phyloP scores from a whole-genome alignment of 139 green algal genomes.

The Chlorella sp. region DNA sequence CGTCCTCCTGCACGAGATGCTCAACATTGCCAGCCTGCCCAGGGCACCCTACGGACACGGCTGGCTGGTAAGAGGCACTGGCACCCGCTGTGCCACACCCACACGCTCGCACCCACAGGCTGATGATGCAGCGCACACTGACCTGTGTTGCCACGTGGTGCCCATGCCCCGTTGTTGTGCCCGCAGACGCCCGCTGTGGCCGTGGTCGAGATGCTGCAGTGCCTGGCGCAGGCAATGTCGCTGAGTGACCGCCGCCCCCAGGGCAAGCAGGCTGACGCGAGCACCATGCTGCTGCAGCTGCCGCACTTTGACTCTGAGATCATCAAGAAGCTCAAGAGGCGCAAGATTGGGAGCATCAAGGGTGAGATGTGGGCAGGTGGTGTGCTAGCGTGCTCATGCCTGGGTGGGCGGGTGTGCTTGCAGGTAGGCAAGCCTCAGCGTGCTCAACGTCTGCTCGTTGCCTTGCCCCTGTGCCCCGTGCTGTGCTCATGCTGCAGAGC shows the following conservation, averaged over 20 bases:
- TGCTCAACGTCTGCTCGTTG: not conserved
- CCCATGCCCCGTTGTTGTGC: too few species aligned
- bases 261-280: conserved; percentile 15
- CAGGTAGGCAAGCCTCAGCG: not conserved
- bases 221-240: conserved; percentile 58
- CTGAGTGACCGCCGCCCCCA: conserved; percentile 24
- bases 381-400: not conserved
- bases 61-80: conserved; percentile 55
- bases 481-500: conserved; percentile 34
- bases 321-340: conserved; percentile 54
- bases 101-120: not conserved
- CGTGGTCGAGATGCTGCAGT: conserved; percentile 80
- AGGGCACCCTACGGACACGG: conserved; percentile 44
- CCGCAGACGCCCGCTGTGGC: conserved; percentile 56
- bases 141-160: too few species aligned
- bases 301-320: conserved; percentile 62
- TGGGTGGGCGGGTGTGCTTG: too few species aligned
- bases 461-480: not conserved
- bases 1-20: conserved; percentile 75
- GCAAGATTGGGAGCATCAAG: conserved; percentile 48
- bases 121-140: too few species aligned
- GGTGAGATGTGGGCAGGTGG: conserved; percentile 34
- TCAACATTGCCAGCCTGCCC: conserved; percentile 63
- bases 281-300: conserved; percentile 66
- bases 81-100: not conserved